Evolutionary conservation across 2,329 filamentous ascomycete species (phyloP).

Genomic region (Trichoderma harzianum): DNA sequence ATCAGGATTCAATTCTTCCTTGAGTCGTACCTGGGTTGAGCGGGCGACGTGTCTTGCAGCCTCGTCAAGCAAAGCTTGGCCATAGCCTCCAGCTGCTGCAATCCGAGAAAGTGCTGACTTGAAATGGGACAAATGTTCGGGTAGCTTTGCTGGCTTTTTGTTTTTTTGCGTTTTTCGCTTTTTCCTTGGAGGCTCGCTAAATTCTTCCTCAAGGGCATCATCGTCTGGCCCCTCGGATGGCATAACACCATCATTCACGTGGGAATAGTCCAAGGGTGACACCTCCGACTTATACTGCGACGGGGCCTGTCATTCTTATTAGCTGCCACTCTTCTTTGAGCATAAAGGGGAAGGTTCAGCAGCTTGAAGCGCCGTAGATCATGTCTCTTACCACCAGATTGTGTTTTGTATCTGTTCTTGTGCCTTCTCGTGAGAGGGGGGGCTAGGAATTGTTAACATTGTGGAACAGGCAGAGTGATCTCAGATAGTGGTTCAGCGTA

Average conservation of each 20-base stretch:
- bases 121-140: fast-evolving
- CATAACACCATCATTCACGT: background rate
- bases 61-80: no score
- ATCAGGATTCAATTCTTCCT: fast-evolving
- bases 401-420: background rate
- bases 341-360: background rate
- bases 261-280: background rate
- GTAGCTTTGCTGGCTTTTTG: no score
- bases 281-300: background rate
- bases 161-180: conserved; percentile 26
- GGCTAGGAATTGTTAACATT: background rate
- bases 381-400: background rate
- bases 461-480: no score
- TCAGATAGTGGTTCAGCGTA: background rate
- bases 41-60: no score
- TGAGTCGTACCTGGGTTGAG: background rate
- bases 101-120: background rate
- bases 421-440: background rate
- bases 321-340: background rate
- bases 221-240: background rate
- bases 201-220: background rate
- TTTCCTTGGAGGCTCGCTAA: background rate
- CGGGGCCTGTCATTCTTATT: background rate
- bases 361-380: background rate
- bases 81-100: background rate